Base-by-base conservation (phyloP, 2,329 filamentous ascomycete genomes). In the Akanthomyces dipterigenus region DNA sequence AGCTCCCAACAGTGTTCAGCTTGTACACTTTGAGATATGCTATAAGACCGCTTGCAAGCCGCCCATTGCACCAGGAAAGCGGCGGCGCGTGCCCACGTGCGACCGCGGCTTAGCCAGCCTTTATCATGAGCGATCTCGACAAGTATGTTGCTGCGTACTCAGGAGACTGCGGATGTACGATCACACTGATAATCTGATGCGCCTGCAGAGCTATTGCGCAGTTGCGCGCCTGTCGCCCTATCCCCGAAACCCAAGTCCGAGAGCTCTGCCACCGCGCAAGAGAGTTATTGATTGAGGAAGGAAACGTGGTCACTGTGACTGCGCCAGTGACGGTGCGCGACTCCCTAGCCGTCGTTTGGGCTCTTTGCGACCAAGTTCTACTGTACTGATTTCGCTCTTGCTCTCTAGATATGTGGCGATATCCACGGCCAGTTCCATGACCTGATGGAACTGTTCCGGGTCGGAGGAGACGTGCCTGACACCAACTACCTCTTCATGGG, bases 401-500 rank as follows among this genome's bases (percentile, higher is more conserved):
- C 14, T 26, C 12, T 20, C 40, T 58, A 90, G 86, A 96, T 96
- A 83, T 97, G 93, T 71, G 93, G 93, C 69, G 93, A 97, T 72
- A 97, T 98, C 62, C 93, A 98, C 72, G 93, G 93, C 67, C 93
- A 97, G 74, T 97, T 97, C 71, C 93, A 97, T 71, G 93, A 97
- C 72, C 77, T 97, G 69, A 97, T 97, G 93, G 93, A 97, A 75
- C 85, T 97, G 6, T 97, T 97, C 73, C 86, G 92, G 58, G 93
- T 97, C 4, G 93, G 93, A 64, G 93, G 93, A 65, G 91, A 96
- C 73, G 91, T 96, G 4, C 93, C 93, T 45, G 93, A 97, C 71
- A 97, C 93, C 36, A 96, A 96, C 72, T 97, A 97, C 75, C 85
- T 97, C 3, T 97, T 97, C 77, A 96, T 97, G 91, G 93, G 93